Evolutionary conservation across 2,329 filamentous ascomycete genomes (phyloP), one percentile per base, ranked within the genome.

Genomic region (Colletotrichum sp.): DNA sequence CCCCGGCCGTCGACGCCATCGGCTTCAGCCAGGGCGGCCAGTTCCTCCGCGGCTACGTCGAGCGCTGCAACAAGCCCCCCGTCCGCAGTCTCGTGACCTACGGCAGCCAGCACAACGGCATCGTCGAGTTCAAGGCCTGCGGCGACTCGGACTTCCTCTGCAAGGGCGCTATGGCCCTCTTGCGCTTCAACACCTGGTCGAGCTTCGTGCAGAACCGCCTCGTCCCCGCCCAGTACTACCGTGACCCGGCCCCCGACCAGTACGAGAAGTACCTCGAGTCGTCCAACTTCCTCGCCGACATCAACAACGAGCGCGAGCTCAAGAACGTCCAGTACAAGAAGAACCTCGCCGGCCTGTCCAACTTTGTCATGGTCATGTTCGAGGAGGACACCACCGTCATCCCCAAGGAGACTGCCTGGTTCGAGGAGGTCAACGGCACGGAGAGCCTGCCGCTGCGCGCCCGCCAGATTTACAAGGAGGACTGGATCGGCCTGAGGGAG

Each of bases 1-100:
- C 95, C 1, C 94, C 95, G 0, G 95, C 94, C 78, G 90, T 98
- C 82, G 97, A 99, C 85, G 96, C 96, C 39, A 87, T 99, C 44
- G 97, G 97, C 32, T 98, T 99, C 88, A 97, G 95, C 16, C 97
- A 99, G 85, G 97, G 97, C 78, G 97, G 97, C 2, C 95, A 98
- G 84, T 98, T 99, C 87, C 90, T 99, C n/a, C 93, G 97, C 75
- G 97, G 91, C 28, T 96, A 98, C 83, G 89, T 98, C 78, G 93
- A 99, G 89, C 91, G 95, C 59, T 99, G 97, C 89, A 97, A 96
- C 84, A 81, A 81, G 39, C 93, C 95, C 0, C 93, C 92, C 6
- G 91, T 98, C 15, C 91, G 92, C 79, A 96, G 92, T 82, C 90
- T 98, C 48, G 91, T 98, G 78, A 98, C 96, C 3, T 98, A 97